Base-by-base conservation (phyloP, 352 stramenopile species). In the Phytophthora megakarya region DNA sequence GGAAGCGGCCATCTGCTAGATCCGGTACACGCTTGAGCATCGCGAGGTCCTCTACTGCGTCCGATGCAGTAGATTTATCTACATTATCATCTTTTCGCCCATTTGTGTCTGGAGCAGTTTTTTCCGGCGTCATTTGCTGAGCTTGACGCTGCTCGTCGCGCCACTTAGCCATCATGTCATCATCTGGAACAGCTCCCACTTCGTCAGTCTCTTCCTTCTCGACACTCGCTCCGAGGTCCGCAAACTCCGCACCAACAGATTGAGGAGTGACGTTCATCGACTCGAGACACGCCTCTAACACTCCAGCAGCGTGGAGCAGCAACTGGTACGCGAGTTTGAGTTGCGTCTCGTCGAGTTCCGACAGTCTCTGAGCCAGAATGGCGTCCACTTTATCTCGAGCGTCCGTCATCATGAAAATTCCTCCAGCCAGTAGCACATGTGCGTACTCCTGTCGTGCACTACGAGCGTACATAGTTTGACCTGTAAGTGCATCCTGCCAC, bases 241-340 rank as follows among this genome's bases (percentile, higher is more conserved):
- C 70, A 12, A 55, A 61, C 6, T 59, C 61, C 5, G 73, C 76
- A 4, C 78, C 78, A 40, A 84, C 63, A 3, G 59, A 53, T 10
- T 59, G 55, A 18, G 77, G 65, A 11, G 63, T 38, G 32, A 76
- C 44, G 25, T 72, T 51, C 28, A 92, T 75, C 10, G 73, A 64
- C 26, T 72, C 39, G 6, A 89, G 62, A 70, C 78, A 85, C 11
- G 78, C 75, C 8, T 86, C 73, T 4, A 89, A 62, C 23, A 88
- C 61, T 5, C 82, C 82, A 0, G 82, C 73, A 0, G 79, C 75
- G n/a, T 83, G 76, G 45, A 90, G 67, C 13, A 90, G 39, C 3
- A 87, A 53, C 52, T 92, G 81, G 47, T 92, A 89, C 52, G 72
- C 80, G 58, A 87, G 65, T 59, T 92, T 92, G 30, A 92, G 71